Base-by-base conservation (phyloP, 805 yeast species). In the Torulaspora franciscae region DNA sequence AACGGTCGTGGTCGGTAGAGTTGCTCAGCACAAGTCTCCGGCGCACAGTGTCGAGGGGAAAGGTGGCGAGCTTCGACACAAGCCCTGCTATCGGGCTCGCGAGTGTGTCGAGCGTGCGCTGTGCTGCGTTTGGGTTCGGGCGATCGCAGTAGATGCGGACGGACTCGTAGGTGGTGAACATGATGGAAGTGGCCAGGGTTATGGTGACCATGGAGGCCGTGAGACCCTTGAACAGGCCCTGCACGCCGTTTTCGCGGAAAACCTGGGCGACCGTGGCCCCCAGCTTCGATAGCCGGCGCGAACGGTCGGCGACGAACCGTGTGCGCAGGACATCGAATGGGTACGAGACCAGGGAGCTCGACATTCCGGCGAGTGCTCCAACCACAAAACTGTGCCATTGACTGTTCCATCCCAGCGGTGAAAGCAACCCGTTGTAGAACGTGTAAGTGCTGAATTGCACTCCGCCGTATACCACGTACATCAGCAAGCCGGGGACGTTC, bases 311-410 rank as follows among this genome's bases (percentile, higher is more conserved):
- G 1, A 88, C 95, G 40, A 89, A 73, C 42, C 95, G 70, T 0
- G 99, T 93, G 42, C 99, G 68, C 34, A 93, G 65, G n/a, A 88
- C 72, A 62, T 93, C 99, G 56, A 87, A 80, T 1, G 99, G 99
- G 60, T 93, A 93, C 1, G 97, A 85, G 1, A 70, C 60, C 0
- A 76, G 38, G 0, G 96, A 86, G 24, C 95, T 86, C 0, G 77
- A 56, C 17, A 81, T 67, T 0, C 99, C 99, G 0, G 96, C 81
- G 1, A 80, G 59, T 0, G 85, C 77, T 0, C 99, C 99, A 4
- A 85, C 77, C 0, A 84, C 27, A 14, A 76, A 62, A 7, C 70
- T 66, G 43, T 69, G 71, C 1, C 63, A 22, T 2, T 64, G 64
- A 1, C 57, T 55, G 6, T 58, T 48, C 28, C 60, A 38, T 8